Evolutionary conservation across 179 eudicot genomes (phyloP).

Genomic region (Spergularia azorica): DNA sequence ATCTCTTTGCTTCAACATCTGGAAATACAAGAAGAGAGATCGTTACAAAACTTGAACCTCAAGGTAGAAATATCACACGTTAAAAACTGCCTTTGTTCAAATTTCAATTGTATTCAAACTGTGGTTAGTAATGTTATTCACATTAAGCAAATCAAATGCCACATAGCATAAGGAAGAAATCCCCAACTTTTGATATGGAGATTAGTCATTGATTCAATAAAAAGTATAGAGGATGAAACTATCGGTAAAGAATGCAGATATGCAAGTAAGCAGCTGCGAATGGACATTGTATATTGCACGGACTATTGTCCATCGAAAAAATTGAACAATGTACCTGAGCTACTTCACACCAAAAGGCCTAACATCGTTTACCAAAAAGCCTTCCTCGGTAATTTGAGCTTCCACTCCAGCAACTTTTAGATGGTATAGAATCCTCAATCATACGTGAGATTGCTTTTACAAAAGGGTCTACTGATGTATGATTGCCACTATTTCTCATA

Average conservation of each 20-base stretch:
- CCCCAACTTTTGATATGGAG: not conserved
- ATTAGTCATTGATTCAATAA: not conserved
- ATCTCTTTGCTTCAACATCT: conserved; percentile 63
- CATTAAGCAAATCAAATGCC: conserved; percentile 4
- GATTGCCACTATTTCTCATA: conserved; percentile 18
- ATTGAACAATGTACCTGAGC: no score
- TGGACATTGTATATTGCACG: no score
- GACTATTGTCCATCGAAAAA: no score
- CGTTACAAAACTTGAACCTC: conserved; percentile 6
- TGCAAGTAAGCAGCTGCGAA: no score
- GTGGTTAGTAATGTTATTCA: not conserved
- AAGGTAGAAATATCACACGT: not conserved
- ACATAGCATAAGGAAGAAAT: not conserved
- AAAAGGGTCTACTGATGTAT: conserved; percentile 2
- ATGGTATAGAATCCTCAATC: not conserved
- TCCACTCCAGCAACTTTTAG: conserved; percentile 4
- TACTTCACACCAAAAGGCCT: no score
- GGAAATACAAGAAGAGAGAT: conserved; percentile 14
- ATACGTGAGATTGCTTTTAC: not conserved
- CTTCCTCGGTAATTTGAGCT: conserved; percentile 8
- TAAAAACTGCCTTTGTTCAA: not conserved
- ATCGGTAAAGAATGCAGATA: not conserved
- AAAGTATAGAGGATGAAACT: not conserved
- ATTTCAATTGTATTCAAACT: not conserved
- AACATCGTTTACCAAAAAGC: not conserved